These are phyloP conservation scores for Globisporangium acanthophoron DNA, from an alignment of 352 stramenopile genomes.

Conservation along the genomic window DNA sequence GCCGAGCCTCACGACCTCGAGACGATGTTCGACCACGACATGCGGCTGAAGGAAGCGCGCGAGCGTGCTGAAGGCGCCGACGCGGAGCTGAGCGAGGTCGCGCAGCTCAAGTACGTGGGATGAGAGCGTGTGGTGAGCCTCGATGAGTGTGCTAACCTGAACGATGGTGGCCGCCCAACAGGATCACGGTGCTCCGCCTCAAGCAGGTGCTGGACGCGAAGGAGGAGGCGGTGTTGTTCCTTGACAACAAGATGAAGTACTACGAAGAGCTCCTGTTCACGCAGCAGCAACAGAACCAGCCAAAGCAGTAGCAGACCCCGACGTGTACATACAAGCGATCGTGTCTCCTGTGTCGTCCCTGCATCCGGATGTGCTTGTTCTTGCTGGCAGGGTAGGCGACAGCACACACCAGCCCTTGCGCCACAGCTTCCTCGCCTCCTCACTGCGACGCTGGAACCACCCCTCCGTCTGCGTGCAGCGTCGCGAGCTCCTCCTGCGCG, in stretches of 20 bases:
- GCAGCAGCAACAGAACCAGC: neutral
- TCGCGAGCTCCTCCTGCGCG: slow-evolving; percentile 70
- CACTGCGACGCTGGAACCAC: neutral
- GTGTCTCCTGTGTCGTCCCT: too few species aligned
- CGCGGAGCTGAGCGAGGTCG: slow-evolving; percentile 10
- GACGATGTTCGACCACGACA: slow-evolving; percentile 7
- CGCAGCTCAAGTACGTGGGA: slow-evolving; percentile 22
- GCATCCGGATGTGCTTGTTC: neutral
- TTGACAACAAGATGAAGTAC: slow-evolving; percentile 45
- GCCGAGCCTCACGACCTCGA: slow-evolving; percentile 1
- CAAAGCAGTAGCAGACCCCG: neutral
- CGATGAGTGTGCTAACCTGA: neutral
- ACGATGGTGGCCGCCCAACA: slow-evolving; percentile 4
- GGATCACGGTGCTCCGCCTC: slow-evolving; percentile 45
- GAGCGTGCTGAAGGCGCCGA: neutral
- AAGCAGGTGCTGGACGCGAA: slow-evolving; percentile 53
- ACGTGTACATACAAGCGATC: neutral
- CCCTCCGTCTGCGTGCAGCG: neutral
- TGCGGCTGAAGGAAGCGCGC: neutral
- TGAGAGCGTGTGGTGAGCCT: neutral
- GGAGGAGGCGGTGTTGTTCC: slow-evolving; percentile 50
- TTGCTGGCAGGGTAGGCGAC: neutral
- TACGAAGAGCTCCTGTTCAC: slow-evolving; percentile 24
- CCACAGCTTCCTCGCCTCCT: neutral
- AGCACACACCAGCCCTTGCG: neutral